These are phyloP conservation scores for Earliella scabrosa DNA, from an alignment of 1,284 basidiomycete species.

Conservation along the genomic window DNA sequence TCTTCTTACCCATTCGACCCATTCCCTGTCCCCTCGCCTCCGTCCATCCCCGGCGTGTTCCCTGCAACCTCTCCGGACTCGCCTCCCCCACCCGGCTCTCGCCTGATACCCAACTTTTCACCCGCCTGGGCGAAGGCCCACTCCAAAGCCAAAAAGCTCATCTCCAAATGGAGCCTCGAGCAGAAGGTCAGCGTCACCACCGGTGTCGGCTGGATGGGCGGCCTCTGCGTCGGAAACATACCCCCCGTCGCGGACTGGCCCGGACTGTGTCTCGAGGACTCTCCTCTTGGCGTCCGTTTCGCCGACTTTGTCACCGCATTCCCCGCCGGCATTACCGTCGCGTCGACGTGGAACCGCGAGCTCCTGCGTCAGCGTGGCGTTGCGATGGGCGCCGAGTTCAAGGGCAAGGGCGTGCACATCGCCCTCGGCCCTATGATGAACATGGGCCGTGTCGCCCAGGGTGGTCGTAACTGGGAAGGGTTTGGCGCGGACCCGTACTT, in stretches of 20 bases:
- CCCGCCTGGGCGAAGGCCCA: slow-evolving; percentile 46
- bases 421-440: slow-evolving; percentile 74
- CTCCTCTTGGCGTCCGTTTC: slow-evolving; percentile 48
- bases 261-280: slow-evolving; percentile 72
- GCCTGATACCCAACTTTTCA: slow-evolving; percentile 47
- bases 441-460: slow-evolving; percentile 65
- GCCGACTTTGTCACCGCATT: slow-evolving; percentile 62
- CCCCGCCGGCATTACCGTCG: slow-evolving; percentile 62
- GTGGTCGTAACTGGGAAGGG: slow-evolving; percentile 87
- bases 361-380: slow-evolving; percentile 75
- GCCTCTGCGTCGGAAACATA: slow-evolving; percentile 50
- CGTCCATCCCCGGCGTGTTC: slow-evolving; percentile 34
- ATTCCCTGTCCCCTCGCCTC: slow-evolving; percentile 37
- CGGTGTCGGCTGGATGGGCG: slow-evolving; percentile 49
- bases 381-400: slow-evolving; percentile 80
- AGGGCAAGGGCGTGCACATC: slow-evolving; percentile 80
- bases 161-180: slow-evolving; percentile 41
- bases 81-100: slow-evolving; percentile 34
- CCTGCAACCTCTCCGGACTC: slow-evolving; percentile 31
- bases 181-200: slow-evolving; percentile 48
- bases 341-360: slow-evolving; percentile 62
- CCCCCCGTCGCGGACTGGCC: slow-evolving; percentile 46
- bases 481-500: slow-evolving; percentile 83
- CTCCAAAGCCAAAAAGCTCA: slow-evolving; percentile 39
- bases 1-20: slow-evolving; percentile 31